phyloP scores from a whole-genome alignment of 805 yeast genomes.

The Zygosaccharomyces rouxii region DNA sequence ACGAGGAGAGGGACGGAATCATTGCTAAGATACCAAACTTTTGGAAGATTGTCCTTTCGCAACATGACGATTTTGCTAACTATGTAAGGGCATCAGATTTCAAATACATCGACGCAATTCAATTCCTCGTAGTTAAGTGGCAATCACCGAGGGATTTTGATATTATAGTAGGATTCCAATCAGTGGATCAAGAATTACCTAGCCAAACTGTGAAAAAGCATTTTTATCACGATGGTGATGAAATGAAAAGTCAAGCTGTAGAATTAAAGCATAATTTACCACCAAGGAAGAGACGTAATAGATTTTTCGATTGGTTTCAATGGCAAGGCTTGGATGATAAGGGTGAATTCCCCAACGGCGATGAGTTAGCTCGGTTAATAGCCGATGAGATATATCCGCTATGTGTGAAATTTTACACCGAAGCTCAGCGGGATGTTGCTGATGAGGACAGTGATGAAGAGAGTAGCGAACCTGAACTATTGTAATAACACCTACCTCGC shows the following conservation, averaged over 20 bases:
- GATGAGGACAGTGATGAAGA: constrained; percentile 52
- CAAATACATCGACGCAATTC: constrained; percentile 63
- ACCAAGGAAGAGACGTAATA: constrained; percentile 57
- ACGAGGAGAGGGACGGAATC: constrained; percentile 50
- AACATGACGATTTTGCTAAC: constrained; percentile 80
- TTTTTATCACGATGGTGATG: constrained; percentile 49
- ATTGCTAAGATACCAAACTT: constrained; percentile 60
- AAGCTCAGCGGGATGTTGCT: constrained; percentile 62
- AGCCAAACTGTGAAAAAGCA: constrained; percentile 56
- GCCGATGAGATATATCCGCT: constrained; percentile 80
- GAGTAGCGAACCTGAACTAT: constrained; percentile 48
- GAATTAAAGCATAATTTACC: constrained; percentile 40
- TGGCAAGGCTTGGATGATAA: constrained; percentile 81
- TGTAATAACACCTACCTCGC: not conserved
- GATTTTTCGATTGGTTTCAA: constrained; percentile 81
- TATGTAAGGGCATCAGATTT: constrained; percentile 72
- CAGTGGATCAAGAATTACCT: constrained; percentile 45
- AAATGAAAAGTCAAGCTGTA: constrained; percentile 52
- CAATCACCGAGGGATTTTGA: constrained; percentile 47
- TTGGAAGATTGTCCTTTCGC: constrained; percentile 84
- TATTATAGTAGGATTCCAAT: constrained; percentile 55
- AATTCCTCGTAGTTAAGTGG: constrained; percentile 59
- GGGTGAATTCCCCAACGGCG: constrained; percentile 75
- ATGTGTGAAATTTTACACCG: constrained; percentile 77
- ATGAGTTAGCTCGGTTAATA: constrained; percentile 65